Evolutionary conservation across 2,329 filamentous ascomycete species (phyloP), one percentile per base, ranked within the genome.

Genomic region (Pseudogymnoascus sp.): DNA sequence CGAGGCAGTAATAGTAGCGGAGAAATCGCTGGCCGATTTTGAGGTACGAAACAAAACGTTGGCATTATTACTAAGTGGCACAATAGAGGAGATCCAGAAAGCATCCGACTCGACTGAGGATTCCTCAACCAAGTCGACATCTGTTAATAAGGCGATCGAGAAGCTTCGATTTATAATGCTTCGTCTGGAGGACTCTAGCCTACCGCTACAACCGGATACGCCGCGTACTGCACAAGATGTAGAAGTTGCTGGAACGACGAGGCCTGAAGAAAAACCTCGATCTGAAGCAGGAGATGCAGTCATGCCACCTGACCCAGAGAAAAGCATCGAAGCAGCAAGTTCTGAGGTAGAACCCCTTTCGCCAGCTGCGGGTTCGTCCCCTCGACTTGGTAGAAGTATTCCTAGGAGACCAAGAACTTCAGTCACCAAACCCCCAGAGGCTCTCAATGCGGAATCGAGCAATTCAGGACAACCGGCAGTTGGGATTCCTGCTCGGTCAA

Each of bases 1-100:
- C 58, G 71, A 73, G 40, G 60, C 64, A 5, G 37, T 70, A 5
- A 65, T 63, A 48, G 71, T 66, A 48, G 67, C 72, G 9, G 73
- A 69, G 62, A 72, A 69, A 62, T 75, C 77, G 1, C 69, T 86
- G 12, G 74, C 76, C 15, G 76, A 78, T 55, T 74, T 90, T 65
- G 86, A 91, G 68, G 76, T 75, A 60, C 81, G 89, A 55, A 92
- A 91, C 67, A 80, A 79, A 66, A 82, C 85, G 63, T 74, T 93
- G 15, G 86, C 87, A 0, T 75, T 77, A 31, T 84, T 92, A 80
- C 80, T 93, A 8, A 84, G 87, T 60, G 83, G 85, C 64, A 85
- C 86, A 0, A 80, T 90, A 21, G 74, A 79, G 1, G 82, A 82
- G 58, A 78, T 93, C 1, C 86, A 84, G 76, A 76, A 80, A 1